phyloP scores from a whole-genome alignment of 2,329 filamentous ascomycete species.

The Elsinoe ampelina region DNA sequence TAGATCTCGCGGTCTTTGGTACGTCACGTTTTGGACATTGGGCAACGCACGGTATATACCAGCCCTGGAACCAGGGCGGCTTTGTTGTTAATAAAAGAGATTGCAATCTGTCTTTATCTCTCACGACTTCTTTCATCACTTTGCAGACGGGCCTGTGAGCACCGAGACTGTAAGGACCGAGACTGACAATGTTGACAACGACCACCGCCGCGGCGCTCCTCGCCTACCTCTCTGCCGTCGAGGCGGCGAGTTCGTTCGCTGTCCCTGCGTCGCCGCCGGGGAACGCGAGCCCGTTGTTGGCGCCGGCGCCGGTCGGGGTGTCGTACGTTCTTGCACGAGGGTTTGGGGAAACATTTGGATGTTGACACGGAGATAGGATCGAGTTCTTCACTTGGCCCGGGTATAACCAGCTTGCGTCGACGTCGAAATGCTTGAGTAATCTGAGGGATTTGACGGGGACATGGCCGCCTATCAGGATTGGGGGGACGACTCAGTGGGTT shows the following conservation, averaged over 20 bases:
- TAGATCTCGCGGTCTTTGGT: too few relatives aligned
- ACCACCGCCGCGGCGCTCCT: neutral
- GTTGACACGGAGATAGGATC: neutral
- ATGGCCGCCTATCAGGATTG: conserved; percentile 10
- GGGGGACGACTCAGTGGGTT: conserved; percentile 7
- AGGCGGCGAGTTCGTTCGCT: neutral
- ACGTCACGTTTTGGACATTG: too few relatives aligned
- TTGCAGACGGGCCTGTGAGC: too few relatives aligned
- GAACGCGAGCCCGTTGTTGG: neutral
- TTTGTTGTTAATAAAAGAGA: too few relatives aligned
- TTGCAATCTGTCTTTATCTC: too few relatives aligned
- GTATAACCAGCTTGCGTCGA: conserved; percentile 2
- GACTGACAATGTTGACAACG: neutral
- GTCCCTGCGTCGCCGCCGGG: neutral
- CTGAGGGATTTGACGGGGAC: conserved; percentile 5
- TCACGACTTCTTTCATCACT: too few relatives aligned
- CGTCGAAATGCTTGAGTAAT: conserved; percentile 4
- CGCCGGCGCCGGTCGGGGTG: conserved; percentile 2
- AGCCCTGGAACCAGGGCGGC: too few relatives aligned
- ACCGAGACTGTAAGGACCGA: too few relatives aligned
- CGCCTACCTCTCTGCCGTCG: neutral
- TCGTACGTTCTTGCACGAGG: neutral
- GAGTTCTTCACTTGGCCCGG: conserved; percentile 12
- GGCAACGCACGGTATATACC: too few relatives aligned
- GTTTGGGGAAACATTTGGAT: neutral